These are phyloP conservation scores for Zea luxurians DNA, from an alignment of 176 grass and related monocot species.

Conservation along the genomic window DNA sequence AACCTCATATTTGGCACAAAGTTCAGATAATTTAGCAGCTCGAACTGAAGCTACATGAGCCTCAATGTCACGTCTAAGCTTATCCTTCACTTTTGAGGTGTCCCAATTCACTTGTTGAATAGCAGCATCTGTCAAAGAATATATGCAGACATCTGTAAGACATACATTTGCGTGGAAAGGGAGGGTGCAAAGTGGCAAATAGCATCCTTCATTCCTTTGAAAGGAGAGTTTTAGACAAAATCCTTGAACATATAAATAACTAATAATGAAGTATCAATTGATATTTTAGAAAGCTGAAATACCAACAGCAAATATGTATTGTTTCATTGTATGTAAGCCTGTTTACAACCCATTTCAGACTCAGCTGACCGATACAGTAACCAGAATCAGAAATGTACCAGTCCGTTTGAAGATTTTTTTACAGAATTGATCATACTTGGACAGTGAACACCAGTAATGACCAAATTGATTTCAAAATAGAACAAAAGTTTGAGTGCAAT, in stretches of 20 bases:
- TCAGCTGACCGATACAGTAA: conserved; percentile 1
- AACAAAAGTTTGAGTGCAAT: background rate
- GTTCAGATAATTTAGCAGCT: conserved; percentile 70
- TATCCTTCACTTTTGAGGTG: conserved; percentile 81
- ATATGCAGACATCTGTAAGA: conserved; percentile 34
- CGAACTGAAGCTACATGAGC: conserved; percentile 77
- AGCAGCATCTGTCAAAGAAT: conserved; percentile 70
- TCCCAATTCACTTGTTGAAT: conserved; percentile 96
- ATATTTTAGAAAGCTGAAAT: conserved; percentile 17
- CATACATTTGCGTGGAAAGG: conserved; percentile 15
- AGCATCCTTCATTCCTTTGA: background rate
- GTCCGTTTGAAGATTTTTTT: background rate
- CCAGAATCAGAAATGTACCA: conserved; percentile 22
- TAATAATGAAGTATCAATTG: conserved; percentile 13
- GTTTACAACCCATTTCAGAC: background rate
- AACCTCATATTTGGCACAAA: conserved; percentile 88
- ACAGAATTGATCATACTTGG: conserved; percentile 10
- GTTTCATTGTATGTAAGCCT: conserved; percentile 8
- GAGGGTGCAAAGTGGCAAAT: conserved; percentile 19
- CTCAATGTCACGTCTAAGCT: conserved; percentile 90
- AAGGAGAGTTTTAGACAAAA: conserved; percentile 17
- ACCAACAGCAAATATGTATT: background rate
- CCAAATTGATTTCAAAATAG: conserved; percentile 3
- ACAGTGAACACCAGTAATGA: background rate
- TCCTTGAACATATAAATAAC: background rate